Evolutionary conservation across 139 green algal species (phyloP), one percentile per base, ranked within the genome.

Genomic region (Asterochloris sp.): DNA sequence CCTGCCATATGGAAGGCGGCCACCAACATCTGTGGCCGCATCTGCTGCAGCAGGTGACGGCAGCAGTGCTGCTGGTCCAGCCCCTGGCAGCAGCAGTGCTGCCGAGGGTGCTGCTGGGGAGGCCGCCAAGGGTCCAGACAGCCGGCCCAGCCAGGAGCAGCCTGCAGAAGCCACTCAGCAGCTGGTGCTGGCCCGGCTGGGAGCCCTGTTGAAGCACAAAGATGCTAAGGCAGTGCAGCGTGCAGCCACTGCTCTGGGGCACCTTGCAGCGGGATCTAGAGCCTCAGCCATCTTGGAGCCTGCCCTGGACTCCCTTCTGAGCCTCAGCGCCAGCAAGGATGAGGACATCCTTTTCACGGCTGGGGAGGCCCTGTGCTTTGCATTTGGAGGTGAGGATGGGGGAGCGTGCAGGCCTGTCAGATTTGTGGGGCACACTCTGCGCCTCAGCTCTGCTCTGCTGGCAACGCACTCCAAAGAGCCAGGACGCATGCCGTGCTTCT

Each of bases 361-460:
- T 0, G 95, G 94, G 1, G 95, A 98, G 81, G 90, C 94, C 12
- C 85, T 98, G 10, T 87, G 88, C 27, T 93, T 94, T 38, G 88
- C 87, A 16, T 97, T 95, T 88, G 95, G 92, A 76, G 90, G 87
- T 89, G 69, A n/a, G 29, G 1, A 38, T 71, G 60, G 26, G 47
- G 28, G 60, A 54, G 17, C 47, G 10, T 29, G 76, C 73, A 21
- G 17, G 17, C 66, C 66, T 71, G 19, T 71, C 38, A 54, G 38
- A 6, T 54, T 6, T 54, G 38, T 54, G 38, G 38, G 38, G 38
- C 38, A 54, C 38, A 54, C 38, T 54, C 6, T 54, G 38, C 38
- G 38, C 38, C 38, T 54, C 38, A 54, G 38, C 38, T 54, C 6
- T 54, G 38, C 6, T 54, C 38, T 54, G 38, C 38, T 54, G 38